Evolutionary conservation across 768 basidiomycete species (phyloP).

Genomic region (Calvatia gigantea): DNA sequence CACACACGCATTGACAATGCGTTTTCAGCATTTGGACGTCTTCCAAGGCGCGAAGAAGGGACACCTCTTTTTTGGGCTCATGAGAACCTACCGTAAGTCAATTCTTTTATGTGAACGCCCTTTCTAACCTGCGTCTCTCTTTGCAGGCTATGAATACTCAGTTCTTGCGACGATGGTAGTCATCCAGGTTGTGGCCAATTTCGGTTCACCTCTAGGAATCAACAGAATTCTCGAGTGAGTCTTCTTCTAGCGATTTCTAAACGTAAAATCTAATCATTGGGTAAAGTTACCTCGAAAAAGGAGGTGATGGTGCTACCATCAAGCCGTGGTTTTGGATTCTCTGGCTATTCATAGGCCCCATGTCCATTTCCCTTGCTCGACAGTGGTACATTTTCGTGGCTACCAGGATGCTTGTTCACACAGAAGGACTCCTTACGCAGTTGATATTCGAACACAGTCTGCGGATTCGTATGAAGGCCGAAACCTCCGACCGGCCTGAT

Average conservation of each 20-base stretch:
- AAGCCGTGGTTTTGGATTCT: slow-evolving; percentile 18
- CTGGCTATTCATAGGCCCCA: slow-evolving; percentile 10
- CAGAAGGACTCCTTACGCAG: slow-evolving; percentile 41
- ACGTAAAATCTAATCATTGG: neutral
- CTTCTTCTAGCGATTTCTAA: neutral
- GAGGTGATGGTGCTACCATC: slow-evolving; percentile 7
- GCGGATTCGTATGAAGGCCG: slow-evolving; percentile 55
- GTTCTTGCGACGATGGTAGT: slow-evolving; percentile 26
- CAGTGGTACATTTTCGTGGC: slow-evolving; percentile 35
- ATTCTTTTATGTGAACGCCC: neutral
- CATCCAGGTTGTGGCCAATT: slow-evolving; percentile 24
- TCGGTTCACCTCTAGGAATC: slow-evolving; percentile 37
- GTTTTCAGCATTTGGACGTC: slow-evolving; percentile 34
- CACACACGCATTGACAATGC: neutral
- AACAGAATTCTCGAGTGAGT: slow-evolving; percentile 37
- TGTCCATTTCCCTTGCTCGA: slow-evolving; percentile 18
- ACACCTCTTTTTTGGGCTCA: slow-evolving; percentile 45
- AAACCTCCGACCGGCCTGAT: slow-evolving; percentile 16
- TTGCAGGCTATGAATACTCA: slow-evolving; percentile 27
- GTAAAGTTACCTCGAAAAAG: slow-evolving; percentile 22
- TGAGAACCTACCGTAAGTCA: slow-evolving; percentile 30
- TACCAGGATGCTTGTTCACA: slow-evolving; percentile 43
- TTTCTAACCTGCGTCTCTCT: neutral
- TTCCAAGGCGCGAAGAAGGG: slow-evolving; percentile 34
- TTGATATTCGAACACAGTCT: slow-evolving; percentile 43